Evolutionary conservation across 2,329 filamentous ascomycete species (phyloP), one percentile per base, ranked within the genome.

Genomic region (Pseudofabraea citricarpa): DNA sequence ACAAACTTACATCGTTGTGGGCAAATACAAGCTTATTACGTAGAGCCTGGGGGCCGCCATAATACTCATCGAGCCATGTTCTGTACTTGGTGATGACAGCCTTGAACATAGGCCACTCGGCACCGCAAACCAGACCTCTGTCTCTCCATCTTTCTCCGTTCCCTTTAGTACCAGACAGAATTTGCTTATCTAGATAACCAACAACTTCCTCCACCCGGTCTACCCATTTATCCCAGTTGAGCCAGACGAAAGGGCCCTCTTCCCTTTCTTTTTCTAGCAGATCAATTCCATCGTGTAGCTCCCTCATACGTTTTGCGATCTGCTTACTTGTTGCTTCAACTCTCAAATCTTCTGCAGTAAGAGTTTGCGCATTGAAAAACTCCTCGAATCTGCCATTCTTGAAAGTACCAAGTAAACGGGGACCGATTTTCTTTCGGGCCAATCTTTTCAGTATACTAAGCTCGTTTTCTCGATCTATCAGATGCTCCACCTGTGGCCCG

Each of bases 251-350:
- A 0, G 93, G 86, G 0, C 93, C 93, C 16, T 75, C 81, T 26
- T 86, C 77, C 40, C 82, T 77, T 65, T 98, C 93, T 26, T 82
- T 73, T 1, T 84, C 77, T 0, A 95, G 74, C 16, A 98, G 71
- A 21, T 96, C 90, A 49, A 98, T 85, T 1, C 93, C 93, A 41
- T 95, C 87, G 57, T 98, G 93, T 26, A 98, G 74, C 64, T 98
- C 93, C 50, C 90, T 79, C 89, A 98, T 95, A 40, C 93, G 87
- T 72, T 97, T 97, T 10, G 93, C 91, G 59, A 98, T 98, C 60
- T 95, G 87, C 58, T 79, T 86, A 24, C 87, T 94, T 0, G 88
- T 96, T 39, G 89, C 87, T 0, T 87, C 79, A 23, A 87, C 79
- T 27, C 88, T 83, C 36, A 98, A 67, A 52, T 95, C 87, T 20